Percentiles rank a stretch among this genome's conserved stretches.
Conservation (phyloP, 2,329 filamentous ascomycete genomes). For the Acrocalymma vagum region DNA sequence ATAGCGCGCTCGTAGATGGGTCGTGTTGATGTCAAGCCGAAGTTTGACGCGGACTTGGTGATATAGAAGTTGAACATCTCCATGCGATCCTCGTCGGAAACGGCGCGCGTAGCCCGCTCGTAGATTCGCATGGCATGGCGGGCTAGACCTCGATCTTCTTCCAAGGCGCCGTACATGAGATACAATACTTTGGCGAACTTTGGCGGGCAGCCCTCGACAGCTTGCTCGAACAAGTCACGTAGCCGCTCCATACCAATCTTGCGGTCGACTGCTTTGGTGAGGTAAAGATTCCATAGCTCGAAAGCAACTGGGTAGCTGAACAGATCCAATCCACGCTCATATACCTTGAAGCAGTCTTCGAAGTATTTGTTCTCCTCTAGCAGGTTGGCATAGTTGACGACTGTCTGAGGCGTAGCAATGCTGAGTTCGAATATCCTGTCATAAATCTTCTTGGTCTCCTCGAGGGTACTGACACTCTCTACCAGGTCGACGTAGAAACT, state of each 20-base stretch:
- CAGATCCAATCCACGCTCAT: constrained; percentile 94
- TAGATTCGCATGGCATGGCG: constrained; percentile 99
- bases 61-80: constrained; percentile 99
- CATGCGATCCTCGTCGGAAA: constrained; percentile 90
- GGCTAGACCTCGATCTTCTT: constrained; percentile 93
- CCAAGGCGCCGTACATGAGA: constrained; percentile 96
- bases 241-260: constrained; percentile 95
- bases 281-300: constrained; percentile 97
- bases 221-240: constrained; percentile 95
- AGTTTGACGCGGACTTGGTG: constrained; percentile 97
- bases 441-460: constrained; percentile 93
- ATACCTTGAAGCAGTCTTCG: constrained; percentile 97
- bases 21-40: constrained; percentile 91
- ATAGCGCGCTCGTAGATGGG: constrained; percentile 98
- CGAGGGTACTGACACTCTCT: constrained; percentile 88
- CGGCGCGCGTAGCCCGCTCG: constrained; percentile 92
- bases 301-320: constrained; percentile 99
- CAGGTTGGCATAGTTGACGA: constrained; percentile 97
- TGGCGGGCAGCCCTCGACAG: constrained; percentile 90
- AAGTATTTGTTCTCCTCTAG: constrained; percentile 94
- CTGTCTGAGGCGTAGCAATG: constrained; percentile 96
- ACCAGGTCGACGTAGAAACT: constrained; percentile 99
- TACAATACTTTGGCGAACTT: constrained; percentile 97
- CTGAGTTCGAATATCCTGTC: constrained; percentile 97
- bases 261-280: constrained; percentile 95